phyloP scores from a whole-genome alignment of 2,329 filamentous ascomycete species.

The Fusarium equiseti region DNA sequence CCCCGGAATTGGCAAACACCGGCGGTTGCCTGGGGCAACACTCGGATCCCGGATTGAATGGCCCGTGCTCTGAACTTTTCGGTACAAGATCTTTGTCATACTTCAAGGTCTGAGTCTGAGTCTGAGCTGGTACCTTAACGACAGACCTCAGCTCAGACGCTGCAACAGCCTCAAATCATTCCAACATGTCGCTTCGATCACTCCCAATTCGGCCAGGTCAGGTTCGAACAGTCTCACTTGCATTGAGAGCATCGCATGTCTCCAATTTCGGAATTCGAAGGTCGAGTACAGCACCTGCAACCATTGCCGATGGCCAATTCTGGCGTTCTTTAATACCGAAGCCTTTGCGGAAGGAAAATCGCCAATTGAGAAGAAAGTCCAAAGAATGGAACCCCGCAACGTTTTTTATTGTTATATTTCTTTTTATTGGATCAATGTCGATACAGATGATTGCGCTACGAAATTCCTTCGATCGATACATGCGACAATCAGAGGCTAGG shows the following conservation, averaged over 20 bases:
- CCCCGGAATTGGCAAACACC: slow-evolving; percentile 49
- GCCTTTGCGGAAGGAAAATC: slow-evolving; percentile 64
- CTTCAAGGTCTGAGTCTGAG: slow-evolving; percentile 1
- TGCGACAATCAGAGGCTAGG: slow-evolving; percentile 81
- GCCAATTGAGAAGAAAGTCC: slow-evolving; percentile 57
- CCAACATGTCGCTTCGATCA: slow-evolving; percentile 35
- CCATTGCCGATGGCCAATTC: slow-evolving; percentile 69
- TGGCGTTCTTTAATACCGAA: slow-evolving; percentile 80
- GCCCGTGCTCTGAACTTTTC: slow-evolving; percentile 42
- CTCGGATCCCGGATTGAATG: slow-evolving; percentile 25
- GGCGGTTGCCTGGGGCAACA: slow-evolving; percentile 56
- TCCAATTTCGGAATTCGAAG: slow-evolving; percentile 41
- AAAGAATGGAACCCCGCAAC: slow-evolving; percentile 84
- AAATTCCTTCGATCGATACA: slow-evolving; percentile 79
- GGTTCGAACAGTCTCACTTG: slow-evolving; percentile 11
- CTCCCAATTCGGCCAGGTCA: slow-evolving; percentile 15
- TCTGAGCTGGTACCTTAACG: neutral
- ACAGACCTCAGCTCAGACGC: slow-evolving; percentile 1
- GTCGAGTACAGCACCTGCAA: slow-evolving; percentile 59
- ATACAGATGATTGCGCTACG: slow-evolving; percentile 90
- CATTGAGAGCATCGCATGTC: neutral
- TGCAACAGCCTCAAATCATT: slow-evolving; percentile 4
- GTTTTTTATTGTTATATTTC: slow-evolving; percentile 84
- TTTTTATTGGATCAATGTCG: slow-evolving; percentile 93
- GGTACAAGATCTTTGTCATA: slow-evolving; percentile 34